These are phyloP conservation scores for Globomyces pollinis-pini DNA, from an alignment of 192 early-diverging fungal genomes.

Conservation along the genomic window DNA sequence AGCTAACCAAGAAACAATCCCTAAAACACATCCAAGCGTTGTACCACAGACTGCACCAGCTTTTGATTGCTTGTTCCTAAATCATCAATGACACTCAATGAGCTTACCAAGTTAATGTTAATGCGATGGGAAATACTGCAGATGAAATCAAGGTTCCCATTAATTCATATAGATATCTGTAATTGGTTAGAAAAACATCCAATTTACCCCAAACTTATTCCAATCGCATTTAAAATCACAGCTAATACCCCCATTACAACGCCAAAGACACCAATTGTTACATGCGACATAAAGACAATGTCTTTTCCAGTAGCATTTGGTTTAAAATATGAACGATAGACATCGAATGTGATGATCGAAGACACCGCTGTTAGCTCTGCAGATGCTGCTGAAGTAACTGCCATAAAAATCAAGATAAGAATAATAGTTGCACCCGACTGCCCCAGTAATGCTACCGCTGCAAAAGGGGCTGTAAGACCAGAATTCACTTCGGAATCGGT, in stretches of 20 bases:
- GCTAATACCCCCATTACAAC: slow-evolving; percentile 63
- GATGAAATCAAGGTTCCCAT: slow-evolving; percentile 63
- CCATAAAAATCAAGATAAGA: slow-evolving; percentile 66
- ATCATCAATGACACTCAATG: no score
- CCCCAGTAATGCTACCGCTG: slow-evolving; percentile 57
- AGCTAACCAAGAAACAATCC: slow-evolving; percentile 54
- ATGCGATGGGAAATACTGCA: slow-evolving; percentile 57
- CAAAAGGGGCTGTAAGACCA: slow-evolving; percentile 58
- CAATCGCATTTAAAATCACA: slow-evolving; percentile 51
- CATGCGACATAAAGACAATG: slow-evolving; percentile 45
- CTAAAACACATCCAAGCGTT: slow-evolving; percentile 43
- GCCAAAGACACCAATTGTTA: slow-evolving; percentile 50
- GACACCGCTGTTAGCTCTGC: slow-evolving; percentile 70
- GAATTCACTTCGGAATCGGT: slow-evolving; percentile 48
- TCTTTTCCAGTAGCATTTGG: slow-evolving; percentile 54
- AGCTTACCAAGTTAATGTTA: slow-evolving; percentile 61
- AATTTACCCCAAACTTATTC: slow-evolving; percentile 57
- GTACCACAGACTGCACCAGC: slow-evolving; percentile 45
- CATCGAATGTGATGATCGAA: slow-evolving; percentile 64
- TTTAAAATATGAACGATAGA: slow-evolving; percentile 65
- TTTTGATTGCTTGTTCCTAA: slow-evolving; percentile 53
- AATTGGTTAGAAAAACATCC: no score
- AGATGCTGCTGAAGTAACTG: slow-evolving; percentile 66
- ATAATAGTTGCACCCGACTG: slow-evolving; percentile 56
- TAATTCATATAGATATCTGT: slow-evolving; percentile 46